Evolutionary conservation across 345 rosid species (phyloP), one percentile per base, ranked within the genome.

Genomic region (Brassica cretica): DNA sequence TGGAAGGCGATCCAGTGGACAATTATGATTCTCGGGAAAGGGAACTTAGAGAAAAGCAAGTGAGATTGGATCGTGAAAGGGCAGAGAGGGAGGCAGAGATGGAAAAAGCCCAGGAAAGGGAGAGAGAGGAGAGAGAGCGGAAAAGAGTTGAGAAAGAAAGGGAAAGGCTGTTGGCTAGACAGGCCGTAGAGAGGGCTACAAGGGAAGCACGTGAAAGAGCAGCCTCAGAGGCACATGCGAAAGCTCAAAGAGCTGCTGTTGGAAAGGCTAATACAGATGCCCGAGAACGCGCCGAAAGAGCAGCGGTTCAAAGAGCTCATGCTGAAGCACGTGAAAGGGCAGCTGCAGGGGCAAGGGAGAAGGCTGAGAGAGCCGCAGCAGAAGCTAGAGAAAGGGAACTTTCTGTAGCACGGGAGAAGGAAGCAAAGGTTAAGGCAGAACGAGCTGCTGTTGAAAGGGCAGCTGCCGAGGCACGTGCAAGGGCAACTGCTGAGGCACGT

Each of bases 261-360:
- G 97, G 59, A 41, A 94, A 89, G 83, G 97, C 90, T 68, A 75
- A 91, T 18, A 76, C 92, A 12, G 96, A 85, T 76, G 96, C 97
- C 65, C 89, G 99, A 67, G 93, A 86, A 76, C 93, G 99, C 35
- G 91, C 99, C 6, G 98, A 86, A 84, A 87, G 96, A 84, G 88
- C 89, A 56, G 98, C 98, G 5, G 98, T 95, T 75, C 94, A 87
- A 75, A 89, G 99, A 86, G 99, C 87, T 15, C 93, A 91, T 75
- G 92, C 97, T 66, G 99, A 95, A 87, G 99, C 98, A 64, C 96
- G 98, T 81, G 96, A 91, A 84, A 89, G 98, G 80, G 97, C 97
- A 72, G 98, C 97, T 24, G 81, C 83, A 30, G 97, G 85, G 44
- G 98, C 98, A 30, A 86, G 79, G 74, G 98, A 89, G 81, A 90